phyloP scores from a whole-genome alignment of 805 yeast species.

The Tetrapisispora iriomotensis region DNA sequence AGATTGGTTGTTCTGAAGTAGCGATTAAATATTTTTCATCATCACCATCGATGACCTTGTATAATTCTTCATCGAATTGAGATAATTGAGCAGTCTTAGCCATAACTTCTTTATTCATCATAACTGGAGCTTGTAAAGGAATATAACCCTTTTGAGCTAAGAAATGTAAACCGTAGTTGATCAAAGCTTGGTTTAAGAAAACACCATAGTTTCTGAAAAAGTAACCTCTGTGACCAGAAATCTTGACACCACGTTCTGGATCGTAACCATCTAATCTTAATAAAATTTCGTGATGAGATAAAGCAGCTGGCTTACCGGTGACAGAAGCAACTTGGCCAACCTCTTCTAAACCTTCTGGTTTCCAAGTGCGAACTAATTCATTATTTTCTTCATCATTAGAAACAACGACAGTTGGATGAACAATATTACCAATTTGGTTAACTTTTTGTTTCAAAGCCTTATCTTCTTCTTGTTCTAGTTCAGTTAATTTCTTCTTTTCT shows the following conservation, averaged over 20 bases:
- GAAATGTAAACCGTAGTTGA: slow-evolving; percentile 87
- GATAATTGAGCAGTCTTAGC: slow-evolving; percentile 98
- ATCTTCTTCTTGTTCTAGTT: slow-evolving; percentile 74
- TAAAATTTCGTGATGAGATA: slow-evolving; percentile 93
- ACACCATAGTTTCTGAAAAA: slow-evolving; percentile 93
- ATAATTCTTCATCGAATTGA: slow-evolving; percentile 94
- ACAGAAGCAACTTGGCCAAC: slow-evolving; percentile 63
- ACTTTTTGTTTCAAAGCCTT: slow-evolving; percentile 66
- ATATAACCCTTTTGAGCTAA: slow-evolving; percentile 68
- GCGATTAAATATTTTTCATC: slow-evolving; percentile 98
- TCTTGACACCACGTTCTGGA: slow-evolving; percentile 96
- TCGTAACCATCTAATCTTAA: slow-evolving; percentile 95
- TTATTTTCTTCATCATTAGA: slow-evolving; percentile 87
- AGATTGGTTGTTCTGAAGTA: slow-evolving; percentile 97
- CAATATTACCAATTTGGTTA: slow-evolving; percentile 85
- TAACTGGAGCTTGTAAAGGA: slow-evolving; percentile 96
- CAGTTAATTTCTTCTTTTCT: slow-evolving; percentile 57
- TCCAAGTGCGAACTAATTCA: slow-evolving; percentile 79
- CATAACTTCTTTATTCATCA: slow-evolving; percentile 99
- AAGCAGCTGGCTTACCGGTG: slow-evolving; percentile 61
- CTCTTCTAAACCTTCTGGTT: slow-evolving; percentile 57
- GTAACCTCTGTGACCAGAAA: slow-evolving; percentile 98
- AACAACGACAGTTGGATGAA: slow-evolving; percentile 82
- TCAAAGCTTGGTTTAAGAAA: slow-evolving; percentile 93
- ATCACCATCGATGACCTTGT: slow-evolving; percentile 92